phyloP scores from a whole-genome alignment of 306 rosid genomes.

The Sophora flavescens region DNA sequence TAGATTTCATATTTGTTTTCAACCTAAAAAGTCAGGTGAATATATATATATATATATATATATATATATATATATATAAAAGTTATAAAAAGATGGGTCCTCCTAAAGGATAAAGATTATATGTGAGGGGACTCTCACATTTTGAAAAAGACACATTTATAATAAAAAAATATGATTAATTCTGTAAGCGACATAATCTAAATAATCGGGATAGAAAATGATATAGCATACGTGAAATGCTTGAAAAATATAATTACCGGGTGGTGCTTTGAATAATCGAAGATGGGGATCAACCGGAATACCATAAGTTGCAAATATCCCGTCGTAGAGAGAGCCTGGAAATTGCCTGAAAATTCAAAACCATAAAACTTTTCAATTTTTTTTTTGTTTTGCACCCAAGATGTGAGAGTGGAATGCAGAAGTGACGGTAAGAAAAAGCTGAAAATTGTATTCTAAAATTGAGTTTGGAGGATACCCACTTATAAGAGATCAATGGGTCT shows the following conservation, averaged over 20 bases:
- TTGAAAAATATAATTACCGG: too few species aligned
- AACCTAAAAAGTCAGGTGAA: too few species aligned
- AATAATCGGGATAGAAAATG: too few species aligned
- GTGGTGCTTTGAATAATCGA: neutral
- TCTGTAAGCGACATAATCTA: too few species aligned
- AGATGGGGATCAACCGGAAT: constrained; percentile 29
- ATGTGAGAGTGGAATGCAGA: neutral
- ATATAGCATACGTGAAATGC: neutral
- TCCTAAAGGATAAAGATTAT: too few species aligned
- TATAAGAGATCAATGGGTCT: neutral
- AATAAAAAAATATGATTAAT: too few species aligned
- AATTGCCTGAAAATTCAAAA: constrained; percentile 12
- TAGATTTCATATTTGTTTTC: too few species aligned
- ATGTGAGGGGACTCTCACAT: too few species aligned
- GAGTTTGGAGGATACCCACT: neutral
- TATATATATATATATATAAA: too few species aligned
- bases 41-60: too few species aligned
- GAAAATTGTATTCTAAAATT: neutral
- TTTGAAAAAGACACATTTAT: too few species aligned
- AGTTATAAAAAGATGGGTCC: too few species aligned
- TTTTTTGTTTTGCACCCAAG: neutral
- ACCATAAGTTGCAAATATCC: neutral
- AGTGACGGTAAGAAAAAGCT: neutral
- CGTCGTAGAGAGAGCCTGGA: neutral
- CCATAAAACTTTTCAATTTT: neutral